These are phyloP conservation scores for Globisporangium canariense DNA, from an alignment of 352 stramenopile species.

Conservation along the genomic window DNA sequence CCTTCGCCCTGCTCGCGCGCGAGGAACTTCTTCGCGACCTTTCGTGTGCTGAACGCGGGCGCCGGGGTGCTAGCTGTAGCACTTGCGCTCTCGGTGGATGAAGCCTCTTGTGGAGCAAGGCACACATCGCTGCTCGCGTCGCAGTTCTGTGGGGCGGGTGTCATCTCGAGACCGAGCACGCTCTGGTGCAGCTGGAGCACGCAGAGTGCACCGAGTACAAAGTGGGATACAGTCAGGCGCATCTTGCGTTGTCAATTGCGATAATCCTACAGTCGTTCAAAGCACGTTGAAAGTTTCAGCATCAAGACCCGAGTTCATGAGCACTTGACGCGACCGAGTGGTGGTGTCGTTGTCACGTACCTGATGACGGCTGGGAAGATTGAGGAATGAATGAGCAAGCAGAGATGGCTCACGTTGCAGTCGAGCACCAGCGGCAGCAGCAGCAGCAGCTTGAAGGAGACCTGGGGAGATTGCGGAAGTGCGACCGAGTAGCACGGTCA, in stretches of 20 bases:
- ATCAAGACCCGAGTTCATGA: no score
- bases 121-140: conserved; percentile 1
- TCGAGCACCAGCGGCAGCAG: no score
- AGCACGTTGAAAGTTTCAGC: no score
- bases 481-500: background rate
- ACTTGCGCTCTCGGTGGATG: background rate
- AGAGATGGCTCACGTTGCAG: no score
- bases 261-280: background rate
- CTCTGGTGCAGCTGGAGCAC: conserved; percentile 10
- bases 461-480: background rate
- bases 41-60: conserved; percentile 23
- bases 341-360: background rate
- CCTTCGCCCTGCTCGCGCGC: conserved; percentile 49
- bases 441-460: no score
- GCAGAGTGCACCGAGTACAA: conserved; percentile 3
- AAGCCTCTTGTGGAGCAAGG: background rate
- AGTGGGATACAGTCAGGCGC: background rate
- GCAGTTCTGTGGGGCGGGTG: conserved; percentile 4
- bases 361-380: background rate
- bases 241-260: background rate
- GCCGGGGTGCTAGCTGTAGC: no score
- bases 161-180: conserved; percentile 1
- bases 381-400: background rate
- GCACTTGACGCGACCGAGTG: no score
- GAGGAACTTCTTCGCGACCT: conserved; percentile 53